phyloP scores from a whole-genome alignment of 495 filamentous ascomycete genomes.

The Penicillium manginii region DNA sequence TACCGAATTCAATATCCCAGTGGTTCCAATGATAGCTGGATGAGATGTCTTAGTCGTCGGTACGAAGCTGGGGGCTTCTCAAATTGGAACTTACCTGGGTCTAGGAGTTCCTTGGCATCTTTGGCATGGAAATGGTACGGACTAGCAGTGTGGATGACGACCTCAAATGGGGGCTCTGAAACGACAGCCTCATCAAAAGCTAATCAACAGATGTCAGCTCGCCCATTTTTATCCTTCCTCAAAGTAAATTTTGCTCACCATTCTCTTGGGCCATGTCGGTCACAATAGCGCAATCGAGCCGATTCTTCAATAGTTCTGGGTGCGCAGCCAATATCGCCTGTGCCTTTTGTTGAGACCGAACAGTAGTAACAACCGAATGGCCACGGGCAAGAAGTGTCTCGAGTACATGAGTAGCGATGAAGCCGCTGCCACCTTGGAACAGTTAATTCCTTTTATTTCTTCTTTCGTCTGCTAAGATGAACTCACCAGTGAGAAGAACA shows the following conservation, averaged over 20 bases:
- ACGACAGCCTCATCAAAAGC: constrained; percentile 69
- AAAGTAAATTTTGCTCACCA: constrained; percentile 14
- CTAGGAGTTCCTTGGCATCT: constrained; percentile 30
- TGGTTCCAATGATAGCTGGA: constrained; percentile 51
- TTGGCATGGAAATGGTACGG: constrained; percentile 64
- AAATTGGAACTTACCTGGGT: constrained; percentile 38
- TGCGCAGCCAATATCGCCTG: constrained; percentile 65
- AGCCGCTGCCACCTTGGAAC: constrained; percentile 56
- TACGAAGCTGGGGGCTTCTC: neutral
- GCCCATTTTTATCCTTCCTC: too few relatives aligned
- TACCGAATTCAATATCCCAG: constrained; percentile 48
- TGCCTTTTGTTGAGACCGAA: constrained; percentile 73
- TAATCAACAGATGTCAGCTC: neutral
- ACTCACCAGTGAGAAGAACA: constrained; percentile 24
- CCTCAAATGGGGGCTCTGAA: constrained; percentile 66
- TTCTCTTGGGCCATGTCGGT: constrained; percentile 64
- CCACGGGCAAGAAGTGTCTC: constrained; percentile 63
- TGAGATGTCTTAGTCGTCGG: neutral
- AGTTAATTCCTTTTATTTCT: neutral
- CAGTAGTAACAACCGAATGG: constrained; percentile 78
- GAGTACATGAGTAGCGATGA: constrained; percentile 74
- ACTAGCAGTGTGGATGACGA: constrained; percentile 76
- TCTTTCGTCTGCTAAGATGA: neutral
- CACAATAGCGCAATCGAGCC: constrained; percentile 72
- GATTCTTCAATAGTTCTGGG: constrained; percentile 51